These are phyloP conservation scores for Pleurotus cornucopiae DNA, from an alignment of 768 basidiomycete species.

Conservation along the genomic window DNA sequence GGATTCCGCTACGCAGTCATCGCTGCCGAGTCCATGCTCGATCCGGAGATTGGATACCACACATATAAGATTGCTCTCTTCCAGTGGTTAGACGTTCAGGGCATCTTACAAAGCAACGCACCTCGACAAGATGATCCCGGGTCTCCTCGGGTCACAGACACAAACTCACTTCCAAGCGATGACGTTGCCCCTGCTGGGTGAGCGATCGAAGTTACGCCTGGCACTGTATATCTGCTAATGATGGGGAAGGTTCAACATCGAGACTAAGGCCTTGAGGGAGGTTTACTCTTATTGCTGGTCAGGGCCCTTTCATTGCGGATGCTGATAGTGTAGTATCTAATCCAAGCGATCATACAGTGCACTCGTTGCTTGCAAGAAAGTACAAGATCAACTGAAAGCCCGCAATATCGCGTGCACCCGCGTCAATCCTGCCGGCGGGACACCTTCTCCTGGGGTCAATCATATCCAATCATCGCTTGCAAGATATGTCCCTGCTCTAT, in stretches of 20 bases:
- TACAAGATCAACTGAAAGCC: conserved; percentile 83
- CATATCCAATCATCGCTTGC: conserved; percentile 70
- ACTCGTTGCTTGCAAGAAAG: conserved; percentile 83
- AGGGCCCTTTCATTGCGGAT: conserved; percentile 8
- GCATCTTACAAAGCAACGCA: background rate
- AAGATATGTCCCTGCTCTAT: conserved; percentile 77
- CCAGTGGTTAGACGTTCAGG: conserved; percentile 44
- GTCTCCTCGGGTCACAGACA: background rate
- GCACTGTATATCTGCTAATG: background rate
- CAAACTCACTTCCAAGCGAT: background rate
- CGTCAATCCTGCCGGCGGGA: conserved; percentile 53
- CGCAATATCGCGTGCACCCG: conserved; percentile 75
- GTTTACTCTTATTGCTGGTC: conserved; percentile 89
- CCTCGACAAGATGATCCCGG: background rate
- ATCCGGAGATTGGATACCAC: background rate
- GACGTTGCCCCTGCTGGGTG: conserved; percentile 5
- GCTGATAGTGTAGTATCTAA: background rate
- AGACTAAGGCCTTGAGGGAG: conserved; percentile 69
- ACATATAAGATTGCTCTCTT: conserved; percentile 5
- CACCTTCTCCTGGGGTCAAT: conserved; percentile 40
- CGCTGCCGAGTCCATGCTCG: conserved; percentile 38
- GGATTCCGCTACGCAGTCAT: conserved; percentile 82
- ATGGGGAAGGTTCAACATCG: conserved; percentile 53
- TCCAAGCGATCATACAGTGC: conserved; percentile 46
- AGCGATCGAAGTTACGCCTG: background rate